Conservation (phyloP, 805 yeast species). For the Starmerella gropengiesseri region DNA sequence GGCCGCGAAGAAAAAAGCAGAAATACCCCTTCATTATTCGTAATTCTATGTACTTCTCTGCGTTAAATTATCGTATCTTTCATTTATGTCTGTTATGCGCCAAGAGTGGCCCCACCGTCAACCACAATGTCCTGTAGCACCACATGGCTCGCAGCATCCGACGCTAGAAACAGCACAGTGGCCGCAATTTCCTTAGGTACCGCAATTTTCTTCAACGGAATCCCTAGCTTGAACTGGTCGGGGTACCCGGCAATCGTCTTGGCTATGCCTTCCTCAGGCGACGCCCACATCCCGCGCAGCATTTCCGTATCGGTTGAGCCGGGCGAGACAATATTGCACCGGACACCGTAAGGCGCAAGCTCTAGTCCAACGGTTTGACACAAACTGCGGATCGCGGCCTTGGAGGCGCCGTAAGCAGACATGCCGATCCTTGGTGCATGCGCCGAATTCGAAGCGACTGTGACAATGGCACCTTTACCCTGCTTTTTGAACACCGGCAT, state of each 20-base stretch:
- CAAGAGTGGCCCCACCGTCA: constrained; percentile 20
- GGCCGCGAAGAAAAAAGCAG: no score
- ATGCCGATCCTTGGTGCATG: constrained; percentile 18
- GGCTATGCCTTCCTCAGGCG: constrained; percentile 1
- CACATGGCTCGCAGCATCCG: constrained; percentile 18
- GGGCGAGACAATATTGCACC: constrained; percentile 16
- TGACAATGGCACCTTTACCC: constrained; percentile 11
- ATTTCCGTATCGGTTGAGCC: constrained; percentile 18
- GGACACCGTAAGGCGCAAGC: constrained; percentile 15
- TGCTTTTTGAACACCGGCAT: constrained; percentile 10
- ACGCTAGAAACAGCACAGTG: constrained; percentile 13
- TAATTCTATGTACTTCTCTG: no score
- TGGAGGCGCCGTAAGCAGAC: constrained; percentile 20
- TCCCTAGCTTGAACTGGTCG: constrained; percentile 18
- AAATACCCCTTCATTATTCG: no score
- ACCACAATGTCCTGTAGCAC: constrained; percentile 17
- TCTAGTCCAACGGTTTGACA: constrained; percentile 14
- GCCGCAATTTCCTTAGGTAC: constrained; percentile 10
- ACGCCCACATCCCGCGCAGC: constrained; percentile 14
- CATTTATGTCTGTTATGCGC: no score
- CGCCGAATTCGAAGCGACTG: constrained; percentile 15
- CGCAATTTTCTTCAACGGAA: constrained; percentile 15
- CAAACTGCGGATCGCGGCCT: constrained; percentile 14
- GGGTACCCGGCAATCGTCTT: constrained; percentile 12
- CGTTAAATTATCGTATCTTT: no score